Base-by-base conservation (phyloP, 495 filamentous ascomycete species). In the Cercophora newfieldiana region DNA sequence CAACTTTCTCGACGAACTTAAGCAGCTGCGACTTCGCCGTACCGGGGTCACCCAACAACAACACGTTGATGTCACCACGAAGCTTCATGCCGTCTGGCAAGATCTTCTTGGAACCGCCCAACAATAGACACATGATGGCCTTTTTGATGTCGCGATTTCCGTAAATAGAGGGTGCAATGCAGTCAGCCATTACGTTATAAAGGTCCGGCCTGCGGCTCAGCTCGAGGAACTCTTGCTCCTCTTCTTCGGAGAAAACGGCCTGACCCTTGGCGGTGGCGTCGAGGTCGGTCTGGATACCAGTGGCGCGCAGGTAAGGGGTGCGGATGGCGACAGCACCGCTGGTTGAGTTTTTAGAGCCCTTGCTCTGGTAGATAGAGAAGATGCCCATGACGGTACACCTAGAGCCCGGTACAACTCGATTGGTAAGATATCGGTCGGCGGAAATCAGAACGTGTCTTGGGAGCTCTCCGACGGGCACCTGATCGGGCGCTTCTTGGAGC, bases 101-200 rank as follows among this genome's bases (percentile, higher is more conserved):
- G 50, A 99, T 96, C 79, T 99, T 99, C 81, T 99, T 99, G 22
- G 92, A 96, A 16, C 96, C 96, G 66, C 96, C 96, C 71, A 99
- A 86, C 1, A 99, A 84, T 1, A 99, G 83, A 76, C 96, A 98
- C 0, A 96, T 87, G 72, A 99, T 98, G n/a, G 96, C 88, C 77
- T 97, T 99, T 76, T 99, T 99, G 74, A 99, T 99, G 69, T 99
- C 93, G 57, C 84, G 73, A 75, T 97, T 98, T 26, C 96, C 96
- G 72, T 97, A 99, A 73, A 99, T 99, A 0, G 95, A 97, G 0
- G 96, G 96, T 18, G 95, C 96, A 68, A 99, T 96, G 76, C 94
- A 97, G 66, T 90, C 87, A 7, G 93, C 88, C 74, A 99, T 92
- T 33, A 90, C 85, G 29, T 91, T 89, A 75, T 98, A 99, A 37